Evolutionary conservation across 2,329 filamentous ascomycete species (phyloP), one percentile per base, ranked within the genome.

Genomic region (Aspergillus proliferans): DNA sequence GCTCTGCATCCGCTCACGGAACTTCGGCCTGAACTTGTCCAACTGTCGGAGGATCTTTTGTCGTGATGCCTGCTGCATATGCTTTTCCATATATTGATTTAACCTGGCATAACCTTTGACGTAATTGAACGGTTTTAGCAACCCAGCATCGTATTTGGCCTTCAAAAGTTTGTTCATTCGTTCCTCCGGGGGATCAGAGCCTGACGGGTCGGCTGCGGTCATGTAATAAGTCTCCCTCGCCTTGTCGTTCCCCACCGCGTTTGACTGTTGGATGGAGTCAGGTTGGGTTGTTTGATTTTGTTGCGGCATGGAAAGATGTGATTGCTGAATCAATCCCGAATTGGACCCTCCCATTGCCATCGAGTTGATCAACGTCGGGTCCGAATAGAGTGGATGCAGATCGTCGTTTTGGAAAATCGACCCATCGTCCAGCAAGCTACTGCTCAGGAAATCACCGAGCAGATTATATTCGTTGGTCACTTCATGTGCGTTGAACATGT

Each of bases 81-180:
- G 85, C 51, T 84, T 83, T 62, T 96, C 90, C 78, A 98, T 91
- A 68, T 96, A 98, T 54, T 86, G 84, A 54, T 90, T 88, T 43
- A 98, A 76, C 28, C 90, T 82, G 9, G 89, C 86, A 68, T 98
- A 98, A 10, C 93, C 93, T 63, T 94, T 95, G 59, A 97, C 88
- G 69, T 98, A 98, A 73, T 97, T 97, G 78, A 98, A 98, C 1
- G 93, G 93, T 64, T 91, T 93, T 50, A 98, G 76, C 62, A 98
- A 78, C 1, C 93, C 93, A 1, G 93, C 93, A 58, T 97, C 91
- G 70, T 95, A 94, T 70, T 98, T 98, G 54, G 93, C 93, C 67
- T 87, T 88, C 49, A 98, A 81, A 6, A 98, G 82, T 59, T 93
- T 89, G 63, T 92, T 87, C 88, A 98, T 95, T 52, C 93, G 86